These are phyloP conservation scores for Sporothrix variecibatus DNA, from an alignment of 2,329 filamentous ascomycete genomes.

Conservation along the genomic window DNA sequence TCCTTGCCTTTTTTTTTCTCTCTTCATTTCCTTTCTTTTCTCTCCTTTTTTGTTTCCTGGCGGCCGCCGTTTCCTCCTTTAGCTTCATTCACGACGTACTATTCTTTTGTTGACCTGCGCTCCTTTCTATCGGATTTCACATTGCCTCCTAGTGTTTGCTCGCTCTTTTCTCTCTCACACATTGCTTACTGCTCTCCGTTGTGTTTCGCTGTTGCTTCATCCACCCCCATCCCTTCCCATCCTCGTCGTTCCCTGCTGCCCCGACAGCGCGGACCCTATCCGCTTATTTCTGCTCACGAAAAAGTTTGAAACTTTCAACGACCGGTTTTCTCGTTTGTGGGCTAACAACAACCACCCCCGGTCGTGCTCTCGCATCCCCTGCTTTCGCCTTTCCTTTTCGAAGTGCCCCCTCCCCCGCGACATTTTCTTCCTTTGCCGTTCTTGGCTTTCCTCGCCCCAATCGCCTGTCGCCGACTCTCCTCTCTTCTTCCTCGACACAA, in stretches of 20 bases:
- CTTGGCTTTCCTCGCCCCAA: neutral
- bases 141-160: neutral
- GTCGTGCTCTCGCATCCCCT: constrained; percentile 11
- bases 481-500: neutral
- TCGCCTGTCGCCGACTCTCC: neutral
- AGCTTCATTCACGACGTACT: neutral
- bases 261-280: constrained; percentile 17
- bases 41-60: neutral
- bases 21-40: neutral
- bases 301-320: constrained; percentile 18
- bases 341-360: constrained; percentile 17
- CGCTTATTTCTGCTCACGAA: constrained; percentile 6
- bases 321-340: constrained; percentile 21
- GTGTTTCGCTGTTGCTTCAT: constrained; percentile 21
- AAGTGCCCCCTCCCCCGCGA: constrained; percentile 18
- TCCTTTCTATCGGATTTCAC: neutral
- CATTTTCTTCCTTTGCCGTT: constrained; percentile 20
- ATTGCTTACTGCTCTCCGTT: neutral
- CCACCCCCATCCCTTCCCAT: neutral
- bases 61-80: neutral
- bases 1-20: neutral
- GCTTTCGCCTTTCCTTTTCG: neutral
- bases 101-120: neutral
- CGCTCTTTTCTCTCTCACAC: neutral
- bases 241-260: neutral